phyloP scores from a whole-genome alignment of 192 early-diverging fungal species.

The Backusella tarrabulga region DNA sequence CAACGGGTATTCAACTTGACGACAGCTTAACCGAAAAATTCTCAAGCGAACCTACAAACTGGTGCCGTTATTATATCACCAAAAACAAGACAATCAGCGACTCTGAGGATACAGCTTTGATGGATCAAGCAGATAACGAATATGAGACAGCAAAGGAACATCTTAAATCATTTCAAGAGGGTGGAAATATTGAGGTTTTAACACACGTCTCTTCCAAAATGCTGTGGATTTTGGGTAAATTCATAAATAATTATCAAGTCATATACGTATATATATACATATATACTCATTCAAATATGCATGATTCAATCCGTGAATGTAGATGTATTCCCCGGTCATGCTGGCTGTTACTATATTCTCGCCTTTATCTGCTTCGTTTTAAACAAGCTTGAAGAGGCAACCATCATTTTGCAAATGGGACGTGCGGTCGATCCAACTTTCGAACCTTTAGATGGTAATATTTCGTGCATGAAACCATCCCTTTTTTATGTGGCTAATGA shows the following conservation, averaged over 20 bases:
- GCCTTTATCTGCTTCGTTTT: constrained; percentile 51
- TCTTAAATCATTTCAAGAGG: constrained; percentile 42
- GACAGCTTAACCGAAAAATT: constrained; percentile 26
- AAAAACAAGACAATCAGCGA: constrained; percentile 30
- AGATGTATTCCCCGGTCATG: constrained; percentile 52
- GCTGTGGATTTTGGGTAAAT: constrained; percentile 47
- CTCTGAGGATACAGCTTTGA: constrained; percentile 35
- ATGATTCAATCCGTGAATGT: background rate
- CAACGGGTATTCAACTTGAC: constrained; percentile 44
- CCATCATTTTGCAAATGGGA: constrained; percentile 49
- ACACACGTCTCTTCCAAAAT: constrained; percentile 47
- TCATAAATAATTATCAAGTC: background rate
- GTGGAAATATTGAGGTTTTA: constrained; percentile 37
- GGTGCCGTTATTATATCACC: constrained; percentile 44
- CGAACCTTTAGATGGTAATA: constrained; percentile 48
- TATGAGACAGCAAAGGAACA: constrained; percentile 42
- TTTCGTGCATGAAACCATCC: background rate
- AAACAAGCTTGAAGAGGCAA: constrained; percentile 51
- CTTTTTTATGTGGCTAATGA: background rate
- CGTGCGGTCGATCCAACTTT: constrained; percentile 49
- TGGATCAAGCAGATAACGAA: constrained; percentile 45
- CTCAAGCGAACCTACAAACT: constrained; percentile 41
- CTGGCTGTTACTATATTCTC: constrained; percentile 53
- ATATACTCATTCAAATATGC: background rate
- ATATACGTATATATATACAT: no score